Base-by-base conservation (phyloP, 176 grass and related monocot species). In the Typha latifolia region DNA sequence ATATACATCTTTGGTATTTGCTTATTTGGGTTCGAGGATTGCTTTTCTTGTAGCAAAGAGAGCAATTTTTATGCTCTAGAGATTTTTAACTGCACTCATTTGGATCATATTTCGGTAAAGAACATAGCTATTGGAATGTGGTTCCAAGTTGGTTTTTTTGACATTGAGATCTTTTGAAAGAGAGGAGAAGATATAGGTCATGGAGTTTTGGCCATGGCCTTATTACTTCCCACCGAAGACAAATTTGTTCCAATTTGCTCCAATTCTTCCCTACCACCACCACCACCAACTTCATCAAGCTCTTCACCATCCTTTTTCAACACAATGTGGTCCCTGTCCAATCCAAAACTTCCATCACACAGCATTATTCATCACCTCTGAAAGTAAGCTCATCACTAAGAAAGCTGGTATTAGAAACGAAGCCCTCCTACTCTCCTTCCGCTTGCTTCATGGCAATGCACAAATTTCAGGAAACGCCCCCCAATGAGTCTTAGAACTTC, bases 261-360 rank as follows among this genome's bases (percentile, higher is more conserved):
- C 24, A 26, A 26, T 26, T 26, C 24, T 26, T 26, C 24, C 24
- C 24, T 2, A 26, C 24, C 24, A 26, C 24, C 24, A 26, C 24
- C 24, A 1, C 24, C 24, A n/a, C n/a, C n/a, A n/a, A n/a, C n/a
- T 26, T 2, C 24, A 26, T 26, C 24, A 22, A 15, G 63, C 23
- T 56, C 80, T 24, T 49, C 81, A 31, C 21, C 48, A 12, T 72
- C 75, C 8, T 74, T 73, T 4, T 80, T 0, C 48, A 55, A 16
- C 51, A 62, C 24, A 21, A 31, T 32, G 66, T 71, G 1, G 24
- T 26, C 0, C 24, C 24, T 26, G 24, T 1, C 24, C 24, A 26
- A 26, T 26, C 24, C 24, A 26, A 26, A 26, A 49, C 82, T 53
- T 68, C 79, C 0, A 80, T 77, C 15, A 51, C 7, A 12, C 79